A percentile compares a stretch with the other conserved stretches of the same genome.
Evolutionary conservation across 1,284 basidiomycete species (phyloP).

Genomic region (Dichomitus squalens): DNA sequence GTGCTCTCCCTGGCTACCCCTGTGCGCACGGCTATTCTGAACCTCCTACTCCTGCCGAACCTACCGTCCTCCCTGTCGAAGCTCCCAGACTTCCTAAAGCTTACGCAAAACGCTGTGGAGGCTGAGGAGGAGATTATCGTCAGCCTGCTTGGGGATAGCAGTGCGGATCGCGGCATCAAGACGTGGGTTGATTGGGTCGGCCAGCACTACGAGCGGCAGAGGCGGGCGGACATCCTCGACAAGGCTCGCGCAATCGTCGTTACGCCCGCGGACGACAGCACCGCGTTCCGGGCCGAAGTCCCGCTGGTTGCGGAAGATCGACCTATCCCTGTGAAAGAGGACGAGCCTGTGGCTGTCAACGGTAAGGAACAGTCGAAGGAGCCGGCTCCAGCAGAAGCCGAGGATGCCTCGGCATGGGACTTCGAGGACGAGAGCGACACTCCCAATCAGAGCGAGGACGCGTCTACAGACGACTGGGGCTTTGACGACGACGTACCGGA

Average conservation of each 20-base stretch:
- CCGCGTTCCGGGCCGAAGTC: constrained; percentile 41
- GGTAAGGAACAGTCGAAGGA: background rate
- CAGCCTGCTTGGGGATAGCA: constrained; percentile 50
- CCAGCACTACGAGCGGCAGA: constrained; percentile 72
- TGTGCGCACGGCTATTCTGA: constrained; percentile 59
- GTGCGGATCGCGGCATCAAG: constrained; percentile 53
- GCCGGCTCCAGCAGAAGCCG: constrained; percentile 19
- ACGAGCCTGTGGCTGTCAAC: constrained; percentile 24
- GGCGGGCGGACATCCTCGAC: constrained; percentile 66
- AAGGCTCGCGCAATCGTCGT: constrained; percentile 52
- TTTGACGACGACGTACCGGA: constrained; percentile 48
- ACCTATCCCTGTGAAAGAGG: constrained; percentile 15
- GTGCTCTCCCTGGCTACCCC: constrained; percentile 58
- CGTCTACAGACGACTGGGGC: constrained; percentile 46
- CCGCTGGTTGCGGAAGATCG: constrained; percentile 18
- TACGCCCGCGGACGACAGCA: constrained; percentile 28
- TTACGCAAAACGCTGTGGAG: constrained; percentile 53
- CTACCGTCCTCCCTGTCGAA: constrained; percentile 62
- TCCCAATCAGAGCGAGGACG: constrained; percentile 13
- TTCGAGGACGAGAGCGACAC: constrained; percentile 36
- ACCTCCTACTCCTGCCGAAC: constrained; percentile 63
- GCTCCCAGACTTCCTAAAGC: constrained; percentile 63
- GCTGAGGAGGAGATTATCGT: constrained; percentile 64
- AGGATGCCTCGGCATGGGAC: constrained; percentile 36
- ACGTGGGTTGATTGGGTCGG: constrained; percentile 65